These are phyloP conservation scores for Blastobotrys terrestris DNA, from an alignment of 805 yeast genomes.

Conservation along the genomic window DNA sequence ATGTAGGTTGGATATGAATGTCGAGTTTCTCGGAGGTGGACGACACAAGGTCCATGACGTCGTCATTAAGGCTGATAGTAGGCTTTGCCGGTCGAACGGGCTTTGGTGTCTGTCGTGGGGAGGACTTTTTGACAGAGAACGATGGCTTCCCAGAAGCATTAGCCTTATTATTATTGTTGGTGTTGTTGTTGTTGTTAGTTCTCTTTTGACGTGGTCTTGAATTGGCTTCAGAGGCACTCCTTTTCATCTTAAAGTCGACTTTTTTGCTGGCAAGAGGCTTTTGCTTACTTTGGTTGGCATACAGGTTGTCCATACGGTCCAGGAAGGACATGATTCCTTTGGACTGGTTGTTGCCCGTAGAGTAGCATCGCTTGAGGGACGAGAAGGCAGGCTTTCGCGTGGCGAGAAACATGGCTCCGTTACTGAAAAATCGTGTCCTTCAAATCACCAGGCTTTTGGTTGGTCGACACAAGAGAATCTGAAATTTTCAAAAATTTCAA, in stretches of 20 bases:
- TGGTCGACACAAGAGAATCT: background rate
- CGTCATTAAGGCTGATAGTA: background rate
- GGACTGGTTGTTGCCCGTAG: constrained; percentile 2
- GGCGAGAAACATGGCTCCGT: background rate
- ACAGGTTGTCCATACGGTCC: constrained; percentile 7
- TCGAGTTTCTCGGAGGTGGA: background rate
- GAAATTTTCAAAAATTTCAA: too few species aligned
- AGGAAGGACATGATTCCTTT: constrained; percentile 3
- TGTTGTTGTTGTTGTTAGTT: too few species aligned
- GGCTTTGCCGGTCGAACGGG: background rate
- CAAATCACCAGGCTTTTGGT: background rate
- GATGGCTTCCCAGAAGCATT: background rate
- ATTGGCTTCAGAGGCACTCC: background rate
- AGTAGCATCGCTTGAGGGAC: background rate
- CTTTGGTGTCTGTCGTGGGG: background rate
- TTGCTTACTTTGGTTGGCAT: constrained; percentile 1
- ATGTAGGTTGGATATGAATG: background rate
- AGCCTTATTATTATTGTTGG: too few species aligned
- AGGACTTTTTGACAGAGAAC: background rate
- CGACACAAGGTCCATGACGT: background rate
- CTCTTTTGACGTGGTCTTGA: too few species aligned
- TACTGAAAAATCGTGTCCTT: background rate
- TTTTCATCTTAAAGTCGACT: constrained; percentile 1
- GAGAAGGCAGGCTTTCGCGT: background rate
- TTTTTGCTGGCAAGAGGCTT: background rate